Conservation (phyloP, 2,329 filamentous ascomycete genomes). For the Paraphoma sp. region DNA sequence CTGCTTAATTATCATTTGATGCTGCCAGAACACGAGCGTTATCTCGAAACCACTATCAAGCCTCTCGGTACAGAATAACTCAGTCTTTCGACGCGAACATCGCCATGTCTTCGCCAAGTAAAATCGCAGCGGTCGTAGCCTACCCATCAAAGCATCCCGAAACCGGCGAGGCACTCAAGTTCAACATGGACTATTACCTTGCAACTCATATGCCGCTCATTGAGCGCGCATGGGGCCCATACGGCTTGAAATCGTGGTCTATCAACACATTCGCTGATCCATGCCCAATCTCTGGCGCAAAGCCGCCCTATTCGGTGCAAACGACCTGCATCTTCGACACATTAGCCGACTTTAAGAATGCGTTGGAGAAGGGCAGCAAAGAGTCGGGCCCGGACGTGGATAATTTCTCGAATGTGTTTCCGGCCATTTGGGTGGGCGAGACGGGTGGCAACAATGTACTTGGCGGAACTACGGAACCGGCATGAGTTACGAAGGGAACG, state of each 20-base stretch:
- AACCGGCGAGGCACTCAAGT: constrained; percentile 37
- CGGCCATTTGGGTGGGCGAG: constrained; percentile 19
- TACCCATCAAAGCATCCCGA: constrained; percentile 44
- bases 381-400: constrained; percentile 16
- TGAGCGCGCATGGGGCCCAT: constrained; percentile 41
- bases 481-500: not conserved
- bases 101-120: not conserved
- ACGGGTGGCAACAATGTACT: not conserved
- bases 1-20: not conserved
- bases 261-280: constrained; percentile 21
- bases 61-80: not conserved
- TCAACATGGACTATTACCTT: constrained; percentile 57
- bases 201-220: constrained; percentile 53
- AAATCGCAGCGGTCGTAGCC: constrained; percentile 14
- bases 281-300: constrained; percentile 18
- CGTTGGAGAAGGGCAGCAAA: constrained; percentile 12
- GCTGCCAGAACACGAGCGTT: too few species aligned
- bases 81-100: not conserved
- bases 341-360: constrained; percentile 15
- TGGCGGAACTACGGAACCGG: not conserved
- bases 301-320: constrained; percentile 20
- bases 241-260: constrained; percentile 43
- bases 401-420: constrained; percentile 24
- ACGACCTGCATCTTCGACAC: constrained; percentile 16
- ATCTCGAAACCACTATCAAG: not conserved